phyloP scores from a whole-genome alignment of 176 grass and related monocot species.

The Bothriochloa decipiens region DNA sequence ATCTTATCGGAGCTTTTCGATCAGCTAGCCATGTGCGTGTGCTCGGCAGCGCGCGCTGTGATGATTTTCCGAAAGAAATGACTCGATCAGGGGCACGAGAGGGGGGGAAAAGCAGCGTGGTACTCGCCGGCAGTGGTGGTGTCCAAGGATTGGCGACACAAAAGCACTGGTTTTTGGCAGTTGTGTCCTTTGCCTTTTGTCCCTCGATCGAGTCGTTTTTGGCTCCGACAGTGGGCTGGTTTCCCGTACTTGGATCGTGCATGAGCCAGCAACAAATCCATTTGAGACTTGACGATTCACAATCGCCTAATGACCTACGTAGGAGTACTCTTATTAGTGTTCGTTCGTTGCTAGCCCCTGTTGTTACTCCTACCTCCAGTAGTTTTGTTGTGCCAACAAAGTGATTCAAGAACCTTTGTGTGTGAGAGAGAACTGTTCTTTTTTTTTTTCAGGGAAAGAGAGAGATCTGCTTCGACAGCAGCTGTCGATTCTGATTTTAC shows the following conservation, averaged over 20 bases:
- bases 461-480: no score
- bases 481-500: no score
- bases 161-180: slow-evolving; percentile 3
- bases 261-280: slow-evolving; percentile 8
- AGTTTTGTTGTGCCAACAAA: no score
- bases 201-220: background rate
- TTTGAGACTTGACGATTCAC: background rate
- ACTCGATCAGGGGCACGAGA: background rate
- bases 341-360: no score
- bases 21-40: slow-evolving; percentile 27
- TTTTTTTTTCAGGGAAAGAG: no score
- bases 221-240: background rate
- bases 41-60: background rate
- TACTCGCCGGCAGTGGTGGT: background rate
- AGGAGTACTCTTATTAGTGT: no score
- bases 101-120: background rate
- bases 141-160: slow-evolving; percentile 19
- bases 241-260: background rate
- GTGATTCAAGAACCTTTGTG: no score
- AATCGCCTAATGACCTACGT: background rate
- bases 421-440: no score
- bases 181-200: background rate
- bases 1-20: background rate
- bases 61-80: background rate
- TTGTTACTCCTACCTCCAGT: no score